Base-by-base conservation (phyloP, 805 yeast genomes). In the Kuraishia capsulata region DNA sequence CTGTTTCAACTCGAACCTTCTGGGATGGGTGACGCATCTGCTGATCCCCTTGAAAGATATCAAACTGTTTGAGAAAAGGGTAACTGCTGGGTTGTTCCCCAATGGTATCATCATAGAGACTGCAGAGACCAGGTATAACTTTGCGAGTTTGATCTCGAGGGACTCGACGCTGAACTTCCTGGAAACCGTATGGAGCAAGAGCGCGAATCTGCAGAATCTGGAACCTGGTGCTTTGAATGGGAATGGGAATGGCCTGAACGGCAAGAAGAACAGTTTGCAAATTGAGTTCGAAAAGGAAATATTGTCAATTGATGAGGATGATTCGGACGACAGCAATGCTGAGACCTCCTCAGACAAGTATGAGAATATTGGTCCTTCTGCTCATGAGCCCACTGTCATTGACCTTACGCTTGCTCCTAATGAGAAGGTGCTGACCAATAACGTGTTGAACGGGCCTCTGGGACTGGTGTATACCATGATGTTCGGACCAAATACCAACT, bases 1-100 rank as follows among this genome's bases (percentile, higher is more conserved):
- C 3, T 86, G 96, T 53, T 92, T 92, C 67, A 81, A 87, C 53
- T 82, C 96, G 5, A 82, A 81, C 47, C 65, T 92, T 30, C 62
- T 90, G 33, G 96, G 96, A 1, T 89, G 96, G 95, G 83, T 87
- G 9, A 86, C 96, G 8, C 83, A 75, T 45, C 62, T 89, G 29
- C 72, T 81, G 3, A 70, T 92, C 16, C 78, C 86, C 0, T 71
- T 79, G 46, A 74, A 70, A 35, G 95, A 87, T 40, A 75, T 92
- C 20, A 65, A 70, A 9, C 65, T 71, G 21, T 74, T 88, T 47
- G 96, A 90, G 50, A 85, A 86, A 57, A 81, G 78, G 41, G 70
- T 78, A 16, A 87, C 96, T 0, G 96, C 86, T 4, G 96, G 94
- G 0, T 64, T 90, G 19, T 87, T 90, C 51, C 95, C 95, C 18